phyloP scores from a whole-genome alignment of 306 rosid species.

The Fragaria iinumae region DNA sequence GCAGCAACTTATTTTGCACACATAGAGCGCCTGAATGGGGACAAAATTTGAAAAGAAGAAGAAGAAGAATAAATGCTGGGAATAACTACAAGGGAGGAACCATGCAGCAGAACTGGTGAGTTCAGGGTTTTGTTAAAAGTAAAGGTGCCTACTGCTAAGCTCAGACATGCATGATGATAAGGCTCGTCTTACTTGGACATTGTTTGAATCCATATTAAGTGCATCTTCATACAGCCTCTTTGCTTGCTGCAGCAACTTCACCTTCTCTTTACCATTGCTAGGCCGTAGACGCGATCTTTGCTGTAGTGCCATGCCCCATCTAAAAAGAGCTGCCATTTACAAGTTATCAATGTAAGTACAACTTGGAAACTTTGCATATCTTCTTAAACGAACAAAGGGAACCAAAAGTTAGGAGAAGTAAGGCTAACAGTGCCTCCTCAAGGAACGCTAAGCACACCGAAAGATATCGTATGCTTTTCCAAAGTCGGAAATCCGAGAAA shows the following conservation, averaged over 20 bases:
- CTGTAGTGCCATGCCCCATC: constrained; percentile 91
- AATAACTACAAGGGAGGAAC: not conserved
- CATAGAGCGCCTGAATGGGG: not conserved
- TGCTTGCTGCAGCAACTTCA: constrained; percentile 79
- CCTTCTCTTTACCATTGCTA: constrained; percentile 73
- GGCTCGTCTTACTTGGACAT: constrained; percentile 72
- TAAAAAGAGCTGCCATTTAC: constrained; percentile 63
- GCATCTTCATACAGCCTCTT: constrained; percentile 86
- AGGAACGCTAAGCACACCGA: too few species aligned
- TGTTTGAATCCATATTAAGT: constrained; percentile 64
- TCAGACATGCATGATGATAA: constrained; percentile 66
- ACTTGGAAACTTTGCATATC: not conserved
- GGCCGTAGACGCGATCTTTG: constrained; percentile 86
- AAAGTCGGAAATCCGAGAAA: too few species aligned
- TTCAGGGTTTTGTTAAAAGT: constrained; percentile 23
- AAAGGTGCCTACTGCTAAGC: constrained; percentile 49
- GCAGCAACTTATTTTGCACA: not conserved
- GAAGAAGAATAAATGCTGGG: not conserved
- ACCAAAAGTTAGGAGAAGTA: not conserved
- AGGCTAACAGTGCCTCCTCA: too few species aligned
- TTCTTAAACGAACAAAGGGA: not conserved
- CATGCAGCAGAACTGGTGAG: not conserved
- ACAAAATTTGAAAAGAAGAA: not conserved
- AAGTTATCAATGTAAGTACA: not conserved
- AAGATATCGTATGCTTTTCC: too few species aligned